Conservation (phyloP, 164 flowering plant species). For the Kingdonia uniflora region DNA sequence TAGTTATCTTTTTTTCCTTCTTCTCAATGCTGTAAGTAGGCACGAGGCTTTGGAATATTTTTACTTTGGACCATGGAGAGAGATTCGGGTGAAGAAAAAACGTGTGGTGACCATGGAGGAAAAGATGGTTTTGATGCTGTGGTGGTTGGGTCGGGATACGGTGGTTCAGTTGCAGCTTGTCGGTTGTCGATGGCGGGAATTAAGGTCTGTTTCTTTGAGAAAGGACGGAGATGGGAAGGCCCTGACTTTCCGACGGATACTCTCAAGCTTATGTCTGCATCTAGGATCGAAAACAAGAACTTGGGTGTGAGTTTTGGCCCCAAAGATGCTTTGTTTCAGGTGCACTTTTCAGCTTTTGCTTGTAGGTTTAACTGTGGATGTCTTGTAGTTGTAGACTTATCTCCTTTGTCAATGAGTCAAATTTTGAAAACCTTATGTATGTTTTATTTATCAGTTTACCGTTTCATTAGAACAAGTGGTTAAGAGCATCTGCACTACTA, state of each 20-base stretch:
- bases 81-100: background rate
- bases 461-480: too few relatives aligned
- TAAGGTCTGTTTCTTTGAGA: constrained; percentile 49
- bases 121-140: constrained; percentile 37
- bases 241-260: constrained; percentile 38
- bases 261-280: constrained; percentile 26
- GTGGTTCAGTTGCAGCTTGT: constrained; percentile 58
- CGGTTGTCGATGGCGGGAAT: constrained; percentile 43
- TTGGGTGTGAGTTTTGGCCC: constrained; percentile 37
- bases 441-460: too few relatives aligned
- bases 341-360: constrained; percentile 5
- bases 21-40: too few relatives aligned
- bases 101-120: constrained; percentile 10
- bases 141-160: constrained; percentile 56
- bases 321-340: constrained; percentile 55
- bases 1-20: too few relatives aligned
- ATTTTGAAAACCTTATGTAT: too few relatives aligned
- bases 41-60: too few relatives aligned
- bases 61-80: constrained; percentile 13
- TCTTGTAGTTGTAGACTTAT: too few relatives aligned
- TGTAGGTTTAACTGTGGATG: too few relatives aligned
- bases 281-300: constrained; percentile 25
- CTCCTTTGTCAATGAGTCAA: too few relatives aligned
- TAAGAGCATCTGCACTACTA: too few relatives aligned
- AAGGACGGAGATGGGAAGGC: constrained; percentile 49